Evolutionary conservation across 2,329 filamentous ascomycete species (phyloP).

Genomic region (Fusarium annulatum): DNA sequence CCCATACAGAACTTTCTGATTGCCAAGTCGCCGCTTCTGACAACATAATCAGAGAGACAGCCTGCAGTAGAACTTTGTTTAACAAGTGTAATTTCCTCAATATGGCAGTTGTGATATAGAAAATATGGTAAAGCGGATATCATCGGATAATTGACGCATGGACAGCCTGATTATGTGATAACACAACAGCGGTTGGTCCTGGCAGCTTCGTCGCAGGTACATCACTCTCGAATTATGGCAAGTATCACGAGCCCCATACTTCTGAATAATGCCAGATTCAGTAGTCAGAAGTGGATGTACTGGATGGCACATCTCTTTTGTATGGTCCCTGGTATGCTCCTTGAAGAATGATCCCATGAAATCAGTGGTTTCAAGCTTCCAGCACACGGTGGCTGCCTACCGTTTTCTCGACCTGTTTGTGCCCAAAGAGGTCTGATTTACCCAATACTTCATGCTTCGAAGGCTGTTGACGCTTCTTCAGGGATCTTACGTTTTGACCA

Average conservation of each 20-base stretch:
- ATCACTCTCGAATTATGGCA: neutral
- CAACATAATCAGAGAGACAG: neutral
- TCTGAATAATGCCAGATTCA: neutral
- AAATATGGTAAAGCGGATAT: neutral
- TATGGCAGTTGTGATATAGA: neutral
- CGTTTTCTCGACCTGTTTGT: neutral
- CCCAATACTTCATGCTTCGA: neutral
- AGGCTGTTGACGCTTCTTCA: neutral
- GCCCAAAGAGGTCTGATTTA: neutral
- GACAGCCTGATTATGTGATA: neutral
- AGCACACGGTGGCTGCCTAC: neutral
- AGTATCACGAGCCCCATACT: neutral
- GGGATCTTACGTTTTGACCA: neutral
- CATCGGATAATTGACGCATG: neutral
- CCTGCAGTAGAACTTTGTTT: neutral
- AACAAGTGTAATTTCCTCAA: neutral
- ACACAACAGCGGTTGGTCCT: neutral
- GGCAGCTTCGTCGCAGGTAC: neutral
- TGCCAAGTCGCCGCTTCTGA: neutral
- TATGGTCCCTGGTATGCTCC: neutral
- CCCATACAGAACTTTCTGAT: neutral
- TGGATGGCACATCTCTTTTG: neutral
- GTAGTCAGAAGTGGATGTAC: neutral
- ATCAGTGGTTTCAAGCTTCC: neutral
- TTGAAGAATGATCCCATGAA: neutral